phyloP scores from a whole-genome alignment of 139 green algal species.

The Chara braunii region DNA sequence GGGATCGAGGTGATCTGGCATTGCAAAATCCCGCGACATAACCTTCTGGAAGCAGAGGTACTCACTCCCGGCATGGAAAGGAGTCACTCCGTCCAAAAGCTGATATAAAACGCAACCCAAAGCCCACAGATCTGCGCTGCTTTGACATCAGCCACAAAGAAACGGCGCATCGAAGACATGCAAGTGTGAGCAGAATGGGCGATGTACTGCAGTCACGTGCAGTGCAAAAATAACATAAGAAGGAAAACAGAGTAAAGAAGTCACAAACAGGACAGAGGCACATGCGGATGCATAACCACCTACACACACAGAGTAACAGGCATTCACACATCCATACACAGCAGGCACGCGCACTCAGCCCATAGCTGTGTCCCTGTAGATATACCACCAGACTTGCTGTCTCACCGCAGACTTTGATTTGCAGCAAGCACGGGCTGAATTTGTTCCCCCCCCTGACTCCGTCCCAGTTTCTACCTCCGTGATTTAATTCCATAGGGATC shows the following conservation, averaged over 20 bases:
- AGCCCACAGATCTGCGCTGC: conserved; percentile 38
- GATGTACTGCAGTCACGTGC: too few species aligned
- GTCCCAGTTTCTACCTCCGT: too few species aligned
- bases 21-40: conserved; percentile 5
- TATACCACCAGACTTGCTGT: too few species aligned
- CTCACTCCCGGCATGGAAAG: conserved; percentile 38
- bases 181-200: background rate
- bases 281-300: background rate
- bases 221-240: conserved; percentile 1
- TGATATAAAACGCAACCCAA: conserved; percentile 46
- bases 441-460: too few species aligned
- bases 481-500: too few species aligned
- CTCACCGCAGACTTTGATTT: too few species aligned
- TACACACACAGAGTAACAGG: background rate
- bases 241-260: background rate
- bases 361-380: too few species aligned
- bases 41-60: conserved; percentile 48
- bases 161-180: background rate
- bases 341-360: background rate
- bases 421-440: too few species aligned
- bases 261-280: background rate
- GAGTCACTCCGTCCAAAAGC: conserved; percentile 28
- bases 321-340: background rate
- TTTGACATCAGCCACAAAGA: background rate
- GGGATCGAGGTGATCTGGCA: conserved; percentile 22